Conservation (phyloP, 805 yeast species). For the Pichia rugopelliculosa region DNA sequence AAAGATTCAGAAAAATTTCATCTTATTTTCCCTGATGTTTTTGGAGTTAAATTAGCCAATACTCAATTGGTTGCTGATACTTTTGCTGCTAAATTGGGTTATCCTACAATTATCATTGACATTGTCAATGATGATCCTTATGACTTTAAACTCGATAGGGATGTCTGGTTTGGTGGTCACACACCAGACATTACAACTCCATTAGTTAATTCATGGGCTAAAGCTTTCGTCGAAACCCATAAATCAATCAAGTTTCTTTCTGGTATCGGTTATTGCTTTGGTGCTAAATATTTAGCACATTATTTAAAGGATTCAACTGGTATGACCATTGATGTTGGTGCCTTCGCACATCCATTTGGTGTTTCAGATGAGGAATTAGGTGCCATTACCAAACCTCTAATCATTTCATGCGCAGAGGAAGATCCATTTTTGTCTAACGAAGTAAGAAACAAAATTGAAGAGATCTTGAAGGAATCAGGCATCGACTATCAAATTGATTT, state of each 20-base stretch:
- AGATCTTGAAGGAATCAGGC: conserved; percentile 37
- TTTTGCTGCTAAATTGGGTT: conserved; percentile 50
- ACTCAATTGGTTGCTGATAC: conserved; percentile 57
- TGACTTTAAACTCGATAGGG: conserved; percentile 21
- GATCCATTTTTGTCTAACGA: conserved; percentile 61
- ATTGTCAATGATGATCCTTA: conserved; percentile 50
- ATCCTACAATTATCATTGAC: conserved; percentile 70
- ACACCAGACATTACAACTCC: conserved; percentile 39
- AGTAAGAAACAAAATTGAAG: conserved; percentile 55
- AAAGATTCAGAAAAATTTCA: conserved; percentile 36
- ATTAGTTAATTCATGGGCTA: conserved; percentile 42
- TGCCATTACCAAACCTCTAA: conserved; percentile 50
- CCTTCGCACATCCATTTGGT: conserved; percentile 80
- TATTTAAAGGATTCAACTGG: conserved; percentile 32
- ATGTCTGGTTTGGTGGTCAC: conserved; percentile 38
- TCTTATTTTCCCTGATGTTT: conserved; percentile 63
- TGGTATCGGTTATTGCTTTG: conserved; percentile 76
- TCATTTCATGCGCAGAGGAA: conserved; percentile 67
- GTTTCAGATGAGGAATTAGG: conserved; percentile 58
- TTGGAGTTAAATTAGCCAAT: conserved; percentile 55
- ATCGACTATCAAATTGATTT: conserved; percentile 53
- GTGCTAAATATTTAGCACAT: conserved; percentile 63
- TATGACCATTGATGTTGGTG: conserved; percentile 44
- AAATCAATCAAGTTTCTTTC: conserved; percentile 41
- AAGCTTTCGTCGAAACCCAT: conserved; percentile 35